These are phyloP conservation scores for Nicotiana rustica DNA, from an alignment of 305 asterid species.

Conservation along the genomic window DNA sequence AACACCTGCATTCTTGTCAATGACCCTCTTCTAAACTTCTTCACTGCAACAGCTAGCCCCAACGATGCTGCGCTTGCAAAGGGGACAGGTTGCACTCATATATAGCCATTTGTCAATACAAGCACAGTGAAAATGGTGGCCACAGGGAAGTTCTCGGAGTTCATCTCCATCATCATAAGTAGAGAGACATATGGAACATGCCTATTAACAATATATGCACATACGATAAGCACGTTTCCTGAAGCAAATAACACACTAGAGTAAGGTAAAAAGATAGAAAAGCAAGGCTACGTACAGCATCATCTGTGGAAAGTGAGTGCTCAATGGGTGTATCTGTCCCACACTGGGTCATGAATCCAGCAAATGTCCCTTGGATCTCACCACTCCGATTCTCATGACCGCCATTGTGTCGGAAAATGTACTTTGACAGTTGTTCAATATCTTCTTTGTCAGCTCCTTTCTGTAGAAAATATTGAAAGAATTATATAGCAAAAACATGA, in stretches of 20 bases:
- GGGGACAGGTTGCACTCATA: constrained; percentile 36
- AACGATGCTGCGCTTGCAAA: constrained; percentile 34
- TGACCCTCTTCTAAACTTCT: constrained; percentile 24
- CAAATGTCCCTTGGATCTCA: constrained; percentile 32
- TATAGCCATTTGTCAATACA: constrained; percentile 38
- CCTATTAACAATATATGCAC: neutral
- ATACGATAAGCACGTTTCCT: neutral
- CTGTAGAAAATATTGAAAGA: constrained; percentile 16
- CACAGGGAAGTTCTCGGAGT: constrained; percentile 40
- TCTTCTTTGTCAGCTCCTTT: constrained; percentile 38
- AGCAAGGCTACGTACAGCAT: constrained; percentile 31
- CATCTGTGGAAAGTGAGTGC: constrained; percentile 5
- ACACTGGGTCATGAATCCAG: constrained; percentile 34
- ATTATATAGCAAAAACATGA: neutral
- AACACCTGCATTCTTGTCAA: neutral
- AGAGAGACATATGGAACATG: constrained; percentile 39
- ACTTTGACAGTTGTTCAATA: constrained; percentile 34
- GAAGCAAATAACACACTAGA: neutral
- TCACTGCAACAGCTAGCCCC: constrained; percentile 24
- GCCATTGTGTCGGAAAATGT: constrained; percentile 17
- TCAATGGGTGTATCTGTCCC: constrained; percentile 27
- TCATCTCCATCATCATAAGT: constrained; percentile 38
- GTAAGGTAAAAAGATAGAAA: neutral
- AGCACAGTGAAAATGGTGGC: constrained; percentile 37
- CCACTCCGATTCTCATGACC: neutral